These are phyloP conservation scores for Dioszegia hungarica DNA, from an alignment of 768 basidiomycete genomes.

Conservation along the genomic window DNA sequence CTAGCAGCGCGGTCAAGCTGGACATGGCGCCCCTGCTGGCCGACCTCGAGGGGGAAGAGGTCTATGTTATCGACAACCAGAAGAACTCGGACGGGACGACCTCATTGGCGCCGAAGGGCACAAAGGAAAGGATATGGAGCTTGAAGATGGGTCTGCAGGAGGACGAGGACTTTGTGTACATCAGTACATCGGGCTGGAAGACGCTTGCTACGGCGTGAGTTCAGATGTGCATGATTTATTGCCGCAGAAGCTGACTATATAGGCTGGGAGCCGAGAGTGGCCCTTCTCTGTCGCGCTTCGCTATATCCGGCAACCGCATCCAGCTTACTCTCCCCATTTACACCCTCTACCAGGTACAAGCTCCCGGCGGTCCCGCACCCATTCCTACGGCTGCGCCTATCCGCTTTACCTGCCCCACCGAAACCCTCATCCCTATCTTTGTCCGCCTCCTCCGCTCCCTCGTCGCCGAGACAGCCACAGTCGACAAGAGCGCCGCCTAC, in stretches of 20 bases:
- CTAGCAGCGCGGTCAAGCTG: constrained; percentile 1
- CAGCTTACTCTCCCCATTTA: constrained; percentile 28
- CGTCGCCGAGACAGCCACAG: not conserved
- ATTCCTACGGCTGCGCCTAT: too few relatives aligned
- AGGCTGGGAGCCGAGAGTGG: not conserved
- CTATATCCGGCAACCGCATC: constrained; percentile 21
- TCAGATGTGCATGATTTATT: not conserved
- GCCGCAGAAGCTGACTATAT: not conserved
- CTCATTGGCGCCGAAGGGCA: not conserved
- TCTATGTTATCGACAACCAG: constrained; percentile 46
- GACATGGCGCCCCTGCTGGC: constrained; percentile 8
- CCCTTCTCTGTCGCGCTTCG: constrained; percentile 17
- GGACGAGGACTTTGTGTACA: constrained; percentile 64
- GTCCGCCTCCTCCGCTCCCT: constrained; percentile 16
- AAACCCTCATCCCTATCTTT: constrained; percentile 22
- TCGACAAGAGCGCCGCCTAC: not conserved
- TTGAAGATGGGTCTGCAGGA: constrained; percentile 55
- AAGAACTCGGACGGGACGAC: not conserved
- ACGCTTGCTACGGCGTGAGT: constrained; percentile 66
- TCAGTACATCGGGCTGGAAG: constrained; percentile 69
- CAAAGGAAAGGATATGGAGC: constrained; percentile 54
- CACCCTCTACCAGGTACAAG: constrained; percentile 22
- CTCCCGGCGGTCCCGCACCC: too few relatives aligned
- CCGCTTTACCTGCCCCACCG: constrained; percentile 27
- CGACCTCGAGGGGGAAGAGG: not conserved